Conservation (phyloP, 2,329 filamentous ascomycete genomes). For the Phialophora expanda region DNA sequence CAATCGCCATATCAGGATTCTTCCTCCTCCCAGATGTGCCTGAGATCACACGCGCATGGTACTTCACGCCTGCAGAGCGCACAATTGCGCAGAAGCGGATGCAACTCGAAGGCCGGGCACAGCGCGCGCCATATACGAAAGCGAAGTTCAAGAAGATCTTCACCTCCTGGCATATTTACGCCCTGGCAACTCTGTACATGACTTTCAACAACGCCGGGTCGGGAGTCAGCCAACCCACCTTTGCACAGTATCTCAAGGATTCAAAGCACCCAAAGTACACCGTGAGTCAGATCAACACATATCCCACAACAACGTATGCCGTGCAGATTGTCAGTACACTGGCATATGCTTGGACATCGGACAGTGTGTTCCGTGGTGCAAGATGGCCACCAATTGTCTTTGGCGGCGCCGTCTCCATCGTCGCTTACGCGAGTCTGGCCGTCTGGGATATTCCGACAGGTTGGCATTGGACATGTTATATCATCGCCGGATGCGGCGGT, state of each 20-base stretch:
- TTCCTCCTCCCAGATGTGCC: slow-evolving; percentile 51
- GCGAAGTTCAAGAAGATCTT: slow-evolving; percentile 66
- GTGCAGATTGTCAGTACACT: slow-evolving; percentile 65
- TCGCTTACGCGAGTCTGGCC: slow-evolving; percentile 53
- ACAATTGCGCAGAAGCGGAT: slow-evolving; percentile 56
- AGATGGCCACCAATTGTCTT: slow-evolving; percentile 70
- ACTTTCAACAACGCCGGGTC: slow-evolving; percentile 66
- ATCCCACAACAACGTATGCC: slow-evolving; percentile 64
- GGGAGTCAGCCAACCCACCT: slow-evolving; percentile 59
- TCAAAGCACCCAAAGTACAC: slow-evolving; percentile 53
- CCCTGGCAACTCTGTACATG: slow-evolving; percentile 64
- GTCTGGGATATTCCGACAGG: slow-evolving; percentile 58
- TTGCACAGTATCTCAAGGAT: slow-evolving; percentile 55
- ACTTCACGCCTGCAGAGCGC: slow-evolving; percentile 52
- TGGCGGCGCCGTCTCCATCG: slow-evolving; percentile 52
- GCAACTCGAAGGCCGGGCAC: slow-evolving; percentile 55
- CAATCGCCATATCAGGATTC: slow-evolving; percentile 54
- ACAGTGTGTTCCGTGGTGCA: slow-evolving; percentile 62
- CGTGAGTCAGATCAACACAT: slow-evolving; percentile 56
- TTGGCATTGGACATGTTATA: slow-evolving; percentile 69
- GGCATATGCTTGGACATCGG: slow-evolving; percentile 69
- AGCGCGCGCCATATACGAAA: slow-evolving; percentile 54
- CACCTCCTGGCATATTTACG: slow-evolving; percentile 68
- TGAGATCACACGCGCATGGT: slow-evolving; percentile 55
- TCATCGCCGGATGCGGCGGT: slow-evolving; percentile 57